Conservation (phyloP, 192 early-diverging fungal species). For the Paraglomus occultum region DNA sequence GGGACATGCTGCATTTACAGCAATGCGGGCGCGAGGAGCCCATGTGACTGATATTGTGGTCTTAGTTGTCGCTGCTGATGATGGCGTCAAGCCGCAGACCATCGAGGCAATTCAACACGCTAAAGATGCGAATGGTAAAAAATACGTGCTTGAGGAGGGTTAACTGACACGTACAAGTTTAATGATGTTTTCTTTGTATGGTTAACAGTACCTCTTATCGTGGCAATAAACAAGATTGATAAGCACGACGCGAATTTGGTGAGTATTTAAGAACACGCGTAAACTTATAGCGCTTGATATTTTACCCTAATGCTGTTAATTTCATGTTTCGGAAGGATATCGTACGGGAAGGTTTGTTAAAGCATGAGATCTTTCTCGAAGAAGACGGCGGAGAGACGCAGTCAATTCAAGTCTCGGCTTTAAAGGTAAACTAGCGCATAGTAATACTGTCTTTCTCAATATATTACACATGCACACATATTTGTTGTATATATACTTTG, state of each 20-base stretch:
- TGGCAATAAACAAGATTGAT: constrained; percentile 98
- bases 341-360: constrained; percentile 58
- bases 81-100: constrained; percentile 99
- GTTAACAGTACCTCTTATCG: constrained; percentile 76
- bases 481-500: too few species aligned
- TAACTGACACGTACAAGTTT: background rate
- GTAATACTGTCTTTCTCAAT: background rate
- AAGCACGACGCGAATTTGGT: constrained; percentile 74
- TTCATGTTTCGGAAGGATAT: constrained; percentile 34
- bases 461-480: background rate
- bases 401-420: constrained; percentile 84
- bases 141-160: too few species aligned
- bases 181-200: background rate
- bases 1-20: constrained; percentile 93
- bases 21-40: constrained; percentile 93
- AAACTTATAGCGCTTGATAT: background rate
- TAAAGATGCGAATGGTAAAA: constrained; percentile 57
- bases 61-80: constrained; percentile 95
- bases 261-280: constrained; percentile 38
- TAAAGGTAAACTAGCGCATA: constrained; percentile 53
- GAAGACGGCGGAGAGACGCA: constrained; percentile 93
- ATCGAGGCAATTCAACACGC: constrained; percentile 94
- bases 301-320: background rate
- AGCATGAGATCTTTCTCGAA: constrained; percentile 82
- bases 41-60: constrained; percentile 94